Percentiles rank a stretch among this genome's conserved stretches.
These are phyloP conservation scores for Sinapis alba DNA, from an alignment of 441 rosid genomes.

Conservation along the genomic window DNA sequence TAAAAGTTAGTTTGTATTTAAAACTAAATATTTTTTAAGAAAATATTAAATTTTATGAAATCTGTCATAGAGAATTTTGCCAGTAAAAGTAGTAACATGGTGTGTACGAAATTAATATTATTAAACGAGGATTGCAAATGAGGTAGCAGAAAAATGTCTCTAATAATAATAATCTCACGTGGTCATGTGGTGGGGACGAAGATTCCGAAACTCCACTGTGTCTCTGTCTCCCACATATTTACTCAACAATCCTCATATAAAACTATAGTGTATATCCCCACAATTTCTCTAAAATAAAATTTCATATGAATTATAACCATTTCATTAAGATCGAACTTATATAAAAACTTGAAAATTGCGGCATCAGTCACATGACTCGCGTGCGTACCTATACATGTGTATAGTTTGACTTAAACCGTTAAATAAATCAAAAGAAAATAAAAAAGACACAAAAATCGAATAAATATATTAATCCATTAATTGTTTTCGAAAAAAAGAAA, in stretches of 20 bases:
- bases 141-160: slow-evolving; percentile 22
- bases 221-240: slow-evolving; percentile 2
- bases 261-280: not conserved
- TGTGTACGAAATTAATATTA: not conserved
- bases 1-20: not conserved
- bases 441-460: not conserved
- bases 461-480: slow-evolving; percentile 1
- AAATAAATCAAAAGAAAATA: not conserved
- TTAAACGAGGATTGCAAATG: slow-evolving; percentile 14
- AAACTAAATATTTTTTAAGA: not conserved
- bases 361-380: slow-evolving; percentile 30
- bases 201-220: slow-evolving; percentile 28
- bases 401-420: slow-evolving; percentile 25
- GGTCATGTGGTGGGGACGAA: slow-evolving; percentile 35
- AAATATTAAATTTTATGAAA: not conserved
- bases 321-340: not conserved
- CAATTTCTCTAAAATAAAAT: not conserved
- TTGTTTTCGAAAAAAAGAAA: not conserved
- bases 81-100: not conserved
- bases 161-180: slow-evolving; percentile 14
- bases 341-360: not conserved
- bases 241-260: not conserved
- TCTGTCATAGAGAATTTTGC: not conserved
- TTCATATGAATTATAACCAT: not conserved
- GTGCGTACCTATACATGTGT: slow-evolving; percentile 24